Conservation (phyloP, 371 early-diverging fungal species). For the Mortierella sp. region DNA sequence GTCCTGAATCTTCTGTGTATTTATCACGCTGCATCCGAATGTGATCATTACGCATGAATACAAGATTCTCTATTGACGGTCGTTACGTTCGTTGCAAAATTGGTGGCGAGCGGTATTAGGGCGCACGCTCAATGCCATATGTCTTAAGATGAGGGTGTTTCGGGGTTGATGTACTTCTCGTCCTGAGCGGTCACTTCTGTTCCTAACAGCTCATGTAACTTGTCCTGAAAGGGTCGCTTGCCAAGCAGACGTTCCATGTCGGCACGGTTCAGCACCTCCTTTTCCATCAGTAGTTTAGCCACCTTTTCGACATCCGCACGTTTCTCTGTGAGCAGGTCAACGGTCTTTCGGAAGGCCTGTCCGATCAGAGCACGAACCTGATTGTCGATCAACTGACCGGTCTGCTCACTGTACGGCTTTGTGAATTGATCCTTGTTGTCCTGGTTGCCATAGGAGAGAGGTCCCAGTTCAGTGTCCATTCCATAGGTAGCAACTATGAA, state of each 20-base stretch:
- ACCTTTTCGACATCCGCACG: slow-evolving; percentile 92
- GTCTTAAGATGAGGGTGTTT: not conserved
- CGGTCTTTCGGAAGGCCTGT: slow-evolving; percentile 85
- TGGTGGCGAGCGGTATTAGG: too few species aligned
- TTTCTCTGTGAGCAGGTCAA: slow-evolving; percentile 82
- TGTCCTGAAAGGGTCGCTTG: slow-evolving; percentile 85
- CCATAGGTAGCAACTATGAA: slow-evolving; percentile 85
- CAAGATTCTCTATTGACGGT: too few species aligned
- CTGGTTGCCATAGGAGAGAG: slow-evolving; percentile 81
- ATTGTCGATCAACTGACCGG: slow-evolving; percentile 93
- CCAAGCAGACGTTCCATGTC: slow-evolving; percentile 95
- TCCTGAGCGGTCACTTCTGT: slow-evolving; percentile 49
- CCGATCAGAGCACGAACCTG: slow-evolving; percentile 89
- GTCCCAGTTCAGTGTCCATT: slow-evolving; percentile 93
- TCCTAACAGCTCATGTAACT: slow-evolving; percentile 55
- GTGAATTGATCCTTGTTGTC: slow-evolving; percentile 82
- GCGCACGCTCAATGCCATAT: too few species aligned
- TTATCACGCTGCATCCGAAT: too few species aligned
- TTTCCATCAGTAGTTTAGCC: slow-evolving; percentile 90
- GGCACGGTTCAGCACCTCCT: slow-evolving; percentile 96
- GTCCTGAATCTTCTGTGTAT: too few species aligned
- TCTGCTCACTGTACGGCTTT: slow-evolving; percentile 97
- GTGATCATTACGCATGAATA: too few species aligned
- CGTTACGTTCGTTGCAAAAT: too few species aligned
- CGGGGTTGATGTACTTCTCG: slow-evolving; percentile 30